phyloP scores from a whole-genome alignment of 73 alveolate genomes.

The Uronychia setigera region DNA sequence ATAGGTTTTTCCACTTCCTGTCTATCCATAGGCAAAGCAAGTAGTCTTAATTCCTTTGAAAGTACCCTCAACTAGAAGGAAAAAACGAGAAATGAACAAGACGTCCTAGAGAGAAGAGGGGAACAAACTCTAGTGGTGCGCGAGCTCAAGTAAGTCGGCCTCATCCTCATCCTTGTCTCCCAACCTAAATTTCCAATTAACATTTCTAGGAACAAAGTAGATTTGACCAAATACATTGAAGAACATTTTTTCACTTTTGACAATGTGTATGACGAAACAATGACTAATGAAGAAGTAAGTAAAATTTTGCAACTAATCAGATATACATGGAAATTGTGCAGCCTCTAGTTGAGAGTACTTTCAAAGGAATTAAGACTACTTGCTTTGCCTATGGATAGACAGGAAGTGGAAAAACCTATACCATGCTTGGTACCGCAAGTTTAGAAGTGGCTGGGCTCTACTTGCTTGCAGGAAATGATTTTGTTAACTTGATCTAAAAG shows the following conservation, averaged over 20 bases:
- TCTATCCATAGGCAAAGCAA: constrained; percentile 92
- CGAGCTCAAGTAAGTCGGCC: constrained; percentile 77
- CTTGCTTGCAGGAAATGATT: too few species aligned
- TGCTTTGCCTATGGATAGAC: constrained; percentile 89
- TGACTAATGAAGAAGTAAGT: constrained; percentile 56
- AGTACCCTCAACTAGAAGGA: constrained; percentile 50
- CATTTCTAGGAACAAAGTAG: constrained; percentile 69
- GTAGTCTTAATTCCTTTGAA: constrained; percentile 82
- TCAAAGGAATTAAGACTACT: constrained; percentile 76
- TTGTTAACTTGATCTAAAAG: too few species aligned
- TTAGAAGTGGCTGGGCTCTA: constrained; percentile 32
- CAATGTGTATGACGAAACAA: constrained; percentile 63
- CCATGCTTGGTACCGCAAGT: constrained; percentile 71
- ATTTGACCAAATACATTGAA: constrained; percentile 76
- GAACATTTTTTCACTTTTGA: constrained; percentile 79
- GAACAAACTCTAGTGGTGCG: constrained; percentile 57
- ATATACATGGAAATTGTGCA: constrained; percentile 73
- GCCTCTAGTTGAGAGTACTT: constrained; percentile 78
- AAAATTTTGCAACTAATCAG: too few species aligned
- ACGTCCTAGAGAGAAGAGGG: constrained; percentile 60
- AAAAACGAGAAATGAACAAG: constrained; percentile 61
- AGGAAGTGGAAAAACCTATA: constrained; percentile 82
- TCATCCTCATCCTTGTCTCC: not conserved
- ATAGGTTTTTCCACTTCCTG: constrained; percentile 90
- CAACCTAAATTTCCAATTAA: not conserved